phyloP scores from a whole-genome alignment of 805 yeast genomes.

The Tetrapisispora iriomotensis region DNA sequence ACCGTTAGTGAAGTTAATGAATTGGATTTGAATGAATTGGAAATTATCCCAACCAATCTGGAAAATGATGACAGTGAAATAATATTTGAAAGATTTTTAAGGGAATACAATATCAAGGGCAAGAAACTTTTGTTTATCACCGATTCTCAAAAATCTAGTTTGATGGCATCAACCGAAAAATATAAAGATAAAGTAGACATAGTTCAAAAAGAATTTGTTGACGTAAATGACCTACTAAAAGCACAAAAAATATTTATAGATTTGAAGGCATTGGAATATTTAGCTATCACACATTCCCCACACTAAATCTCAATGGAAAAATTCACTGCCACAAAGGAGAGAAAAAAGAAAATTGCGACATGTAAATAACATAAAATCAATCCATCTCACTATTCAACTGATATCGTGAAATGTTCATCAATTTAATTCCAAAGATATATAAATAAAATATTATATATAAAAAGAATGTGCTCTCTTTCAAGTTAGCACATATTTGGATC shows the following conservation, averaged over 20 bases:
- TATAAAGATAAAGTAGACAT: conserved; percentile 50
- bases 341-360: no score
- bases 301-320: background rate
- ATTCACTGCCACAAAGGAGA: background rate
- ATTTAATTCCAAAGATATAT: no score
- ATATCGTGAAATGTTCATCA: no score
- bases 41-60: background rate
- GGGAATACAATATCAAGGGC: conserved; percentile 38
- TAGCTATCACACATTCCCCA: conserved; percentile 29
- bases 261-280: conserved; percentile 57
- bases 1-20: conserved; percentile 31
- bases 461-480: no score
- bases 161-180: conserved; percentile 47
- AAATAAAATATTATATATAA: no score
- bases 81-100: conserved; percentile 38
- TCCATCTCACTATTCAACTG: no score
- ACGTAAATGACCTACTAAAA: conserved; percentile 73
- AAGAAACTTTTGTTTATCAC: conserved; percentile 58
- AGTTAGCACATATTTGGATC: no score
- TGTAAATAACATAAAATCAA: no score
- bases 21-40: conserved; percentile 17
- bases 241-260: conserved; percentile 72
- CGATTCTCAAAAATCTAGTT: conserved; percentile 47
- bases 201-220: conserved; percentile 64
- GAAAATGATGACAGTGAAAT: conserved; percentile 16